These are phyloP conservation scores for Coniosporium apollinis DNA, from an alignment of 495 filamentous ascomycete species.

Conservation along the genomic window DNA sequence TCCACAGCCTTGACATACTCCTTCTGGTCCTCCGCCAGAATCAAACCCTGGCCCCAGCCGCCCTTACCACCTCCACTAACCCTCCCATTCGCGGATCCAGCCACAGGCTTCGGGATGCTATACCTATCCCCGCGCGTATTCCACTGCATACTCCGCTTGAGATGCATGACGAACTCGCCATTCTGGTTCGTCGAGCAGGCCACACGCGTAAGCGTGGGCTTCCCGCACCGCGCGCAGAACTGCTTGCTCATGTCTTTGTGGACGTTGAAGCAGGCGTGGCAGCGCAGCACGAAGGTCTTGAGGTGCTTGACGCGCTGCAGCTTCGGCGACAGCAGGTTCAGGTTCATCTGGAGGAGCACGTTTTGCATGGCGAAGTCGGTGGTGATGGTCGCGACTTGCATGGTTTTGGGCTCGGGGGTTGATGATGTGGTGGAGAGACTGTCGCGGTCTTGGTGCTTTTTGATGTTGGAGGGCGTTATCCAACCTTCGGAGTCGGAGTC, in stretches of 20 bases:
- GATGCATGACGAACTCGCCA: conserved; percentile 70
- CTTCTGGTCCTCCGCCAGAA: conserved; percentile 91
- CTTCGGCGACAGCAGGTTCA: conserved; percentile 69
- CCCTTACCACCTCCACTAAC: conserved; percentile 51
- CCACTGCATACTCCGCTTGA: conserved; percentile 93
- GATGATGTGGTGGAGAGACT: conserved; percentile 29
- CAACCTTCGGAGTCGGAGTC: conserved; percentile 62
- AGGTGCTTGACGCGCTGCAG: conserved; percentile 62
- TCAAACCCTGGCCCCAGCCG: conserved; percentile 67
- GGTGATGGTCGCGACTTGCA: conserved; percentile 76
- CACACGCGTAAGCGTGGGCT: conserved; percentile 69
- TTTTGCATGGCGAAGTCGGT: conserved; percentile 97
- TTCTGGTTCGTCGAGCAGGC: conserved; percentile 64
- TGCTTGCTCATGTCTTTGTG: conserved; percentile 76
- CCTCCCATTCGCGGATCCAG: conserved; percentile 63
- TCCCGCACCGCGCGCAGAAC: conserved; percentile 86
- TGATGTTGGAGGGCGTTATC: conserved; percentile 90
- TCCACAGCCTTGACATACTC: conserved; percentile 56
- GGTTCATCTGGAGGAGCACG: conserved; percentile 80
- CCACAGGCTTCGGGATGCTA: conserved; percentile 80
- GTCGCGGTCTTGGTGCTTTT: conserved; percentile 60
- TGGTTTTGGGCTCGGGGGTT: conserved; percentile 38
- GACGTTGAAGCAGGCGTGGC: conserved; percentile 82
- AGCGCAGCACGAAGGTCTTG: conserved; percentile 76
- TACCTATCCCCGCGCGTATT: conserved; percentile 82